Base-by-base conservation (phyloP, 73 alveolate species). In the Paramecium sonneborni region DNA sequence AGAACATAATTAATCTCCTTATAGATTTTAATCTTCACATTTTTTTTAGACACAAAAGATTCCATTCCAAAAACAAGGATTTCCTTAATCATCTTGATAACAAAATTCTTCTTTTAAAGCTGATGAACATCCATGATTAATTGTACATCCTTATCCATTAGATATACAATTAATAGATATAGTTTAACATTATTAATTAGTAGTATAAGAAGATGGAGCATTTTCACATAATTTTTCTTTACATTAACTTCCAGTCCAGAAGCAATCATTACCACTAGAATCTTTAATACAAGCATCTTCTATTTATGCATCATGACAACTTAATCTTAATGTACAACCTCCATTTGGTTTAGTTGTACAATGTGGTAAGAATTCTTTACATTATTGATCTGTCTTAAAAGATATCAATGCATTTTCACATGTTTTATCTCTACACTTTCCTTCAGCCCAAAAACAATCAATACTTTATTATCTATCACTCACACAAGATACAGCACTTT, bases 261-360 rank as follows among this genome's bases (percentile, higher is more conserved):
- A 37, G 41, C 88, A 76, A 24, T 32, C 43, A n/a, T 76, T 21
- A 7, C 69, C 69, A 34, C 6, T 11, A 38, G 62, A 14, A 38
- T 35, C 44, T 20, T 21, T 76, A 10, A 76, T 5, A 41, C 88
- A 76, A 1, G 62, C 69, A 41, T 55, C 88, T 12, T 35, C 21
- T 1, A 76, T 76, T 9, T 55, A 12, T 11, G 39, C 62, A 32
- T 18, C 32, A 24, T 8, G 6, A 18, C 88, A 76, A n/a, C 35
- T 21, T 8, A 57, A 20, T 24, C 70, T 18, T 15, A 18, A 0
- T 6, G 21, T 39, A 39, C 88, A 76, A 15, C 88, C 88, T 37
- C 88, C 88, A 37, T 41, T 39, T 37, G 62, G 1, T 39, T 35
- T 41, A 2, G 69, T 38, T 76, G 88, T 76, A 28, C 88, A 76